Conservation (phyloP, 179 eudicot genomes). For the Vitellaria paradoxa region DNA sequence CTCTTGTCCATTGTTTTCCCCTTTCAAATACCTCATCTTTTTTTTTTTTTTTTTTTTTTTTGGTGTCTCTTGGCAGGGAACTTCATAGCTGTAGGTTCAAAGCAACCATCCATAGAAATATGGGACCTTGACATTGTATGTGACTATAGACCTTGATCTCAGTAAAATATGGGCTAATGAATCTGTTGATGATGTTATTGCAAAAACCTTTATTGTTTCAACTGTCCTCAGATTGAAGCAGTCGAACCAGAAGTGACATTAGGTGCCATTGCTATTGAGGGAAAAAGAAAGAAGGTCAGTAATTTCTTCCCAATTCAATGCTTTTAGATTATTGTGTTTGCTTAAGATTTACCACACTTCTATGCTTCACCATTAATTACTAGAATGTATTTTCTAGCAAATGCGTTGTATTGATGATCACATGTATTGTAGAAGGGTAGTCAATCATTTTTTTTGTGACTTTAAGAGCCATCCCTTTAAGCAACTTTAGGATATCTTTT, state of each 20-base stretch:
- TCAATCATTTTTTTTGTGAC: too few species aligned
- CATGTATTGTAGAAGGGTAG: too few species aligned
- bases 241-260: constrained; percentile 69
- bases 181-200: constrained; percentile 4
- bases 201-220: neutral
- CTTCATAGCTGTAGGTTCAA: constrained; percentile 90
- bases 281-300: constrained; percentile 76
- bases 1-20: neutral
- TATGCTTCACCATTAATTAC: too few species aligned
- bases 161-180: neutral
- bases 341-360: too few species aligned
- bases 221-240: constrained; percentile 68
- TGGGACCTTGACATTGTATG: constrained; percentile 97
- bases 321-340: too few species aligned
- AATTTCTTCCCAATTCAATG: neutral
- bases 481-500: too few species aligned
- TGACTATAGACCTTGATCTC: neutral
- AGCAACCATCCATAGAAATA: constrained; percentile 93
- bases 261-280: constrained; percentile 74
- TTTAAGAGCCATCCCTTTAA: too few species aligned
- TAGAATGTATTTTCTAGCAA: too few species aligned
- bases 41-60: constrained; percentile 20
- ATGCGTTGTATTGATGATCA: too few species aligned
- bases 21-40: too few species aligned
- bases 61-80: too few species aligned